These are phyloP conservation scores for Corchorus olitorius DNA, from an alignment of 345 rosid species.

Conservation along the genomic window DNA sequence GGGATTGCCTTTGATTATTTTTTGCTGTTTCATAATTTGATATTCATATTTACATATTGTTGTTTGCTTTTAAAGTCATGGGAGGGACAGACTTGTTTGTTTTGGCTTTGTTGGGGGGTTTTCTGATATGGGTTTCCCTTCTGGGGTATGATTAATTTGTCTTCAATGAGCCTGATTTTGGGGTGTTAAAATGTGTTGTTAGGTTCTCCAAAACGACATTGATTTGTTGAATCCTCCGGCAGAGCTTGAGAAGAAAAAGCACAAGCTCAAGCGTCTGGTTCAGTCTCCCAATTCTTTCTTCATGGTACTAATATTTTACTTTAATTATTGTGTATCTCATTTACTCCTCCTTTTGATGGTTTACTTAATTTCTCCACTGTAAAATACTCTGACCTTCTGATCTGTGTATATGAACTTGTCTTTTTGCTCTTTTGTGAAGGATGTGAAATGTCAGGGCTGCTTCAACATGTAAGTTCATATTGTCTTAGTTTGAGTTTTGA, in stretches of 20 bases:
- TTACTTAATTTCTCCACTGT: not conserved
- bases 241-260: slow-evolving; percentile 82
- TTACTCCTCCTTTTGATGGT: not conserved
- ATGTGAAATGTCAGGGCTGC: slow-evolving; percentile 82
- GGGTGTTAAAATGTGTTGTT: not conserved
- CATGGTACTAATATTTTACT: slow-evolving; percentile 47
- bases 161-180: not conserved
- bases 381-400: not conserved
- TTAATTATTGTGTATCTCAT: not conserved
- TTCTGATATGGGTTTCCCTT: not conserved
- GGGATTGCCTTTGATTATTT: not conserved
- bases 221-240: slow-evolving; percentile 75
- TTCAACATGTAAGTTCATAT: slow-evolving; percentile 57
- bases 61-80: not conserved
- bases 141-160: not conserved
- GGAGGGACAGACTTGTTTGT: not conserved
- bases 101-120: not conserved
- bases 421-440: slow-evolving; percentile 37
- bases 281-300: slow-evolving; percentile 74
- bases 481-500: not conserved
- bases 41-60: not conserved
- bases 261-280: slow-evolving; percentile 82
- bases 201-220: slow-evolving; percentile 74
- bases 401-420: not conserved
- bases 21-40: not conserved